Evolutionary conservation across 2,329 filamentous ascomycete species (phyloP), one percentile per base, ranked within the genome.

Genomic region (Scolecobasidium constrictum): DNA sequence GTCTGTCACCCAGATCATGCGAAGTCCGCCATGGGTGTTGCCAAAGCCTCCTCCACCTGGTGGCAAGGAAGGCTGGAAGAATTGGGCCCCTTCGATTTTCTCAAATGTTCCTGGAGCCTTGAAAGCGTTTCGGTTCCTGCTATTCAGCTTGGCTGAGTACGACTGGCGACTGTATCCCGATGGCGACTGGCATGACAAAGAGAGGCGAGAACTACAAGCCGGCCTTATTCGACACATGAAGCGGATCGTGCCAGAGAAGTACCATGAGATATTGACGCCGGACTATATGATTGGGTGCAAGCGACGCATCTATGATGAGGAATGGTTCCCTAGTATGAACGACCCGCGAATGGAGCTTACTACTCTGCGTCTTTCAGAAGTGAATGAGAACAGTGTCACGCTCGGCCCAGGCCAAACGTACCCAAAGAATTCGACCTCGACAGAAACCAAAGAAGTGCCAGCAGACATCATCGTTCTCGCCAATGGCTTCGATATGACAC

Each of bases 231-330:
- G 50, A 4, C 60, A 69, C 36, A 68, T 78, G 63, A 67, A 64
- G 45, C 52, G 55, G 4, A 61, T 56, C 1, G 72, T 72, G 0
- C 78, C 78, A 0, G 60, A 69, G 39, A 72, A 77, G 55, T 82
- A 81, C 46, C 72, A 76, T 47, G 70, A 77, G 21, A 65, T 78
- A 5, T 54, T 82, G 26, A 75, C 75, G 1, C 78, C 78, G 0
- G 68, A 81, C 39, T 82, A 78, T 44, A 66, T 69, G 35, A 57
- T 80, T 12, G 76, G 77, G 1, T 81, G 77, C 59, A 82, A 81
- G 59, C 62, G 78, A n/a, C 66, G 76, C 12, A 71, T 82, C 43
- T 72, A 72, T 42, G 75, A 81, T 46, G 64, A 68, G 2, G 64
- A 63, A 1, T 82, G 79, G 62, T 65, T 77, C 16, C 50, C 62